Conservation (phyloP, 208 protist species). For the Trypanosoma caninum region DNA sequence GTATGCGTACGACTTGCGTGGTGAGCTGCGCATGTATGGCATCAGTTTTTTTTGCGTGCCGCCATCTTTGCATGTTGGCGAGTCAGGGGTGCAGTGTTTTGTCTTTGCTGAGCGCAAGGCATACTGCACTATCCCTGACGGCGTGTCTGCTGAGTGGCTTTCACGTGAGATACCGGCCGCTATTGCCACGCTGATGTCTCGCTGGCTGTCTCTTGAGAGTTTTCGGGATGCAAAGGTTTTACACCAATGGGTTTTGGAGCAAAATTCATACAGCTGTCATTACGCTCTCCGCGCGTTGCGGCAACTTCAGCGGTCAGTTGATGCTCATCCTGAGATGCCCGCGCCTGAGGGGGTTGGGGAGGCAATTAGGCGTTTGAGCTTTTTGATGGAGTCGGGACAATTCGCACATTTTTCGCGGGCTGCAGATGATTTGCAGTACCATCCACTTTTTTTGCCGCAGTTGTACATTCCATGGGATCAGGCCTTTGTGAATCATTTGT, state of each 20-base stretch:
- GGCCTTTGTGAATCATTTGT: constrained; percentile 46
- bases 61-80: constrained; percentile 1
- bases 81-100: constrained; percentile 32
- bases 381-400: constrained; percentile 18
- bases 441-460: constrained; percentile 70
- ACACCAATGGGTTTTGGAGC: constrained; percentile 30
- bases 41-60: constrained; percentile 56
- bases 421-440: constrained; percentile 69
- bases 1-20: constrained; percentile 38
- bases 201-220: constrained; percentile 30
- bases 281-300: constrained; percentile 52
- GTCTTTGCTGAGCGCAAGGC: constrained; percentile 34
- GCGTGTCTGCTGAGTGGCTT: constrained; percentile 11
- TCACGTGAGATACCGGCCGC: constrained; percentile 35
- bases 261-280: constrained; percentile 39
- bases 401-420: constrained; percentile 51
- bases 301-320: constrained; percentile 35
- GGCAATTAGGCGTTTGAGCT: constrained; percentile 29
- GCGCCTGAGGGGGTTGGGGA: constrained; percentile 31
- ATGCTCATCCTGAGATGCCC: constrained; percentile 50
- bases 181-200: constrained; percentile 45
- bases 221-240: constrained; percentile 38
- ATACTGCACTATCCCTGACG: constrained; percentile 43
- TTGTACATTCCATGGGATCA: constrained; percentile 81
- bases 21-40: constrained; percentile 46